phyloP scores from a whole-genome alignment of 1,284 basidiomycete species.

The Boletus holoroseus region DNA sequence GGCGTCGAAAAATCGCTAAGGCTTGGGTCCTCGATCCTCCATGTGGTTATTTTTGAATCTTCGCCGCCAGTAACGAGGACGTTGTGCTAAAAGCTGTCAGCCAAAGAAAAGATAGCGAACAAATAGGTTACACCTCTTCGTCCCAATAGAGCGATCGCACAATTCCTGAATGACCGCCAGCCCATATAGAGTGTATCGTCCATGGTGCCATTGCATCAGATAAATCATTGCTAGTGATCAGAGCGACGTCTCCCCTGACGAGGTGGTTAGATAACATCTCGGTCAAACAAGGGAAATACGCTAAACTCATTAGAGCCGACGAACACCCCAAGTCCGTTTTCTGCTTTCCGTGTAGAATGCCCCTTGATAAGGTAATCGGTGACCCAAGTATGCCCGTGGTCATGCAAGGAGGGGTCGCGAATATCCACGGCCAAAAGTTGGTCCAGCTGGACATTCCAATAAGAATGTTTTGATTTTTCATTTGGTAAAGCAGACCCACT shows the following conservation, averaged over 20 bases:
- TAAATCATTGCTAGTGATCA: conserved; percentile 44
- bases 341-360: conserved; percentile 26
- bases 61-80: conserved; percentile 59
- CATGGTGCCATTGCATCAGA: conserved; percentile 38
- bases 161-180: conserved; percentile 49
- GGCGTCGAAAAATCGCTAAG: neutral
- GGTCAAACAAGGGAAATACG: neutral
- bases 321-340: conserved; percentile 41
- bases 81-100: conserved; percentile 35
- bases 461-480: neutral
- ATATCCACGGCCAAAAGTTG: conserved; percentile 46
- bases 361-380: conserved; percentile 59
- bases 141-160: conserved; percentile 57
- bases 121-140: conserved; percentile 37
- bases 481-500: conserved; percentile 35
- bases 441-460: conserved; percentile 42
- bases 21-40: conserved; percentile 34
- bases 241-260: conserved; percentile 54
- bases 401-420: conserved; percentile 47
- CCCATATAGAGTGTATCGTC: conserved; percentile 49
- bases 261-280: conserved; percentile 3
- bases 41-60: conserved; percentile 51
- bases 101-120: conserved; percentile 1
- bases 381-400: conserved; percentile 46
- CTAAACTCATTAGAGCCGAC: conserved; percentile 60